phyloP scores from a whole-genome alignment of 2,329 filamentous ascomycete species.

The Alternaria brassicae region DNA sequence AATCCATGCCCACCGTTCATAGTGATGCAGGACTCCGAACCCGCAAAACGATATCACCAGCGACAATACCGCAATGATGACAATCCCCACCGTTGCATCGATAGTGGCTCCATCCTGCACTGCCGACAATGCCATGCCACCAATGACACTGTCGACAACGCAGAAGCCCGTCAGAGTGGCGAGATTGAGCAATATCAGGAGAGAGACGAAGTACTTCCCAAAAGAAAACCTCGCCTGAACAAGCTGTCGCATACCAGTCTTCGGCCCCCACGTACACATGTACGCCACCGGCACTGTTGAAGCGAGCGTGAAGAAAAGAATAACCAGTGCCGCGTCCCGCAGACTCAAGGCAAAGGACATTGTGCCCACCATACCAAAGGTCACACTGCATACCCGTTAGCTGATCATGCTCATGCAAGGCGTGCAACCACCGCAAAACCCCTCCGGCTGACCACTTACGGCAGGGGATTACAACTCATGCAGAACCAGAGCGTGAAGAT shows the following conservation, averaged over 20 bases:
- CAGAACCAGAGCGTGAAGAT: slow-evolving; percentile 69
- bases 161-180: slow-evolving; percentile 70
- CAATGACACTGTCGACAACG: slow-evolving; percentile 67
- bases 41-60: slow-evolving; percentile 69
- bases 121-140: slow-evolving; percentile 58
- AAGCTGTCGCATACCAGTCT: slow-evolving; percentile 71
- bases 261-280: slow-evolving; percentile 65
- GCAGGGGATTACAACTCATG: slow-evolving; percentile 63
- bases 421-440: not conserved
- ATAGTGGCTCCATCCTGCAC: slow-evolving; percentile 50
- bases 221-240: slow-evolving; percentile 70
- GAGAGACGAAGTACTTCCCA: slow-evolving; percentile 61
- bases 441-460: slow-evolving; percentile 53
- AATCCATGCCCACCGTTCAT: slow-evolving; percentile 66
- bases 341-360: slow-evolving; percentile 62
- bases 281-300: slow-evolving; percentile 63
- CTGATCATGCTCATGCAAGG: not conserved
- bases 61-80: slow-evolving; percentile 64
- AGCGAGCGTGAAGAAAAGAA: slow-evolving; percentile 68
- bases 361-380: slow-evolving; percentile 69
- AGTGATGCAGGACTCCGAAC: slow-evolving; percentile 62
- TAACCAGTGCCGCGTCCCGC: slow-evolving; percentile 64
- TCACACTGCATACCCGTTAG: slow-evolving; percentile 53
- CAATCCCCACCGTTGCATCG: slow-evolving; percentile 64
- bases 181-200: slow-evolving; percentile 69